These are phyloP conservation scores for Carnegiea gigantea DNA, from an alignment of 179 eudicot genomes.

Conservation along the genomic window DNA sequence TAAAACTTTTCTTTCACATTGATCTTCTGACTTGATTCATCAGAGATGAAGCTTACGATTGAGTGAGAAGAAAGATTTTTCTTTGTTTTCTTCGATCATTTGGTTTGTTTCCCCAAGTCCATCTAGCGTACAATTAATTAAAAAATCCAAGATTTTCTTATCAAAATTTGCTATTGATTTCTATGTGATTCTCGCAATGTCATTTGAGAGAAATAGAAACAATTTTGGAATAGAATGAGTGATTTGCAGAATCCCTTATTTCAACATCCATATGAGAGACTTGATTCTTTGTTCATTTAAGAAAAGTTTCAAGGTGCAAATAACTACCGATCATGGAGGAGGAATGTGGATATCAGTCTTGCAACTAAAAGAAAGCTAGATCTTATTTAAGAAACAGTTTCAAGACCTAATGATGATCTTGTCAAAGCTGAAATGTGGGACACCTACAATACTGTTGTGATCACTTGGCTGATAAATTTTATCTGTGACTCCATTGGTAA, in stretches of 20 bases:
- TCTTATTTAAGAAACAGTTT: not conserved
- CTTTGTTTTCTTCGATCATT: no score
- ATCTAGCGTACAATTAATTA: no score
- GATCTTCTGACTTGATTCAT: no score
- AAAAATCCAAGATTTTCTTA: no score
- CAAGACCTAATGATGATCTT: not conserved
- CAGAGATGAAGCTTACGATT: no score
- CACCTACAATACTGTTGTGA: not conserved
- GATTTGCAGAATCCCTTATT: not conserved
- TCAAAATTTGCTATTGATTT: no score
- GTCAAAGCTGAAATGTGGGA: not conserved
- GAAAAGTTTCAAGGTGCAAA: not conserved
- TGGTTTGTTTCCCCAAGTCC: no score
- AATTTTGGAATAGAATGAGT: no score
- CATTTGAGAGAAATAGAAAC: no score
- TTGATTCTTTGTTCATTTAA: not conserved
- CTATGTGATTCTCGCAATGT: no score
- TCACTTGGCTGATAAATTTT: not conserved
- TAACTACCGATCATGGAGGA: not conserved
- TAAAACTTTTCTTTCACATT: no score
- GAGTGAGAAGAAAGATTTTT: no score
- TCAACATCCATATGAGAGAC: not conserved
- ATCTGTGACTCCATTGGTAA: not conserved
- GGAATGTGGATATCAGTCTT: not conserved
- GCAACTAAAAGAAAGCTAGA: not conserved